A percentile compares a stretch with the other conserved stretches of the same genome.
phyloP scores from a whole-genome alignment of 1,284 basidiomycete species.

The Trichosporon inkin region DNA sequence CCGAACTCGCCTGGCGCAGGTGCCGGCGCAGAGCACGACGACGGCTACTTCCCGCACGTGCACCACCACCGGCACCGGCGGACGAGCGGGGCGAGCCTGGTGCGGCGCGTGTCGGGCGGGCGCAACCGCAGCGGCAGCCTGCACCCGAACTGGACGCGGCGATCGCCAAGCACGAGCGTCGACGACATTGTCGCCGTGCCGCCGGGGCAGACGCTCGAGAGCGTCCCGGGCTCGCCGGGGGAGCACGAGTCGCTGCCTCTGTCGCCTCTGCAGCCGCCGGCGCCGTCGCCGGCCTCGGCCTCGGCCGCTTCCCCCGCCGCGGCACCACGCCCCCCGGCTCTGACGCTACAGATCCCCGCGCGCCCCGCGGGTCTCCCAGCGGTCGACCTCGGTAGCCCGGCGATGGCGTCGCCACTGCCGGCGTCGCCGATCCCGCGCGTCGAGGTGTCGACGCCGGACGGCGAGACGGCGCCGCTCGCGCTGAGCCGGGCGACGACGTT shows the following conservation, averaged over 20 bases:
- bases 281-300: not conserved
- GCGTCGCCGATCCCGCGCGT: not conserved
- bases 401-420: too few species aligned
- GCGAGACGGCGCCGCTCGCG: slow-evolving; percentile 58
- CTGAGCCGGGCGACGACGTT: slow-evolving; percentile 91
- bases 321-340: not conserved
- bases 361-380: not conserved
- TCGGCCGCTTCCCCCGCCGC: too few species aligned
- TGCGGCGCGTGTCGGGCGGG: not conserved
- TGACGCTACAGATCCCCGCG: not conserved
- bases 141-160: slow-evolving; percentile 1
- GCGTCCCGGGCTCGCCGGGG: slow-evolving; percentile 8
- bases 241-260: not conserved
- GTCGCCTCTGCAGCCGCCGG: not conserved
- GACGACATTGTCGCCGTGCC: not conserved
- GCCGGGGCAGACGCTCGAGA: not conserved
- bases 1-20: not conserved
- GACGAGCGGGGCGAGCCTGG: not conserved
- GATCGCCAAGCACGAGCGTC: not conserved
- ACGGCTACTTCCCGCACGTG: slow-evolving; percentile 17
- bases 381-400: not conserved
- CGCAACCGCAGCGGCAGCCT: not conserved
- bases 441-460: not conserved
- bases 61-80: slow-evolving; percentile 13
- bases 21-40: not conserved